Conservation (phyloP, 805 yeast species). For the Blastobotrys peoriensis region DNA sequence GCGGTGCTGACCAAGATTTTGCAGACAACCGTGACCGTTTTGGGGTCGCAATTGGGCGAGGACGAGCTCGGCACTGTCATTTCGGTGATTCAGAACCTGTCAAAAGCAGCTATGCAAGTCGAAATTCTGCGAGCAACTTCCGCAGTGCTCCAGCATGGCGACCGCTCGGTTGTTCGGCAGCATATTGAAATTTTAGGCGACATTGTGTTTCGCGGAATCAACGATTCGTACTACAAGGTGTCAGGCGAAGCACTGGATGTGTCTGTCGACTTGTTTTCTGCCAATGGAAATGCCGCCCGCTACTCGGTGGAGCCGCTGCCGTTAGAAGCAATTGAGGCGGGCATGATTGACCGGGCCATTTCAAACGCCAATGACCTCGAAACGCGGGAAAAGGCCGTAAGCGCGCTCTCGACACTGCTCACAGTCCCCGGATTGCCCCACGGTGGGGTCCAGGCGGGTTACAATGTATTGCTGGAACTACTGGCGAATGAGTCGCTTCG, state of each 20-base stretch:
- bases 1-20: slow-evolving; percentile 7
- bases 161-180: slow-evolving; percentile 6
- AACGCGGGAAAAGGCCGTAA: slow-evolving; percentile 34
- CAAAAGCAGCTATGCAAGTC: slow-evolving; percentile 9
- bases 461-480: slow-evolving; percentile 29
- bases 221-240: slow-evolving; percentile 33
- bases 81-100: slow-evolving; percentile 5
- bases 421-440: slow-evolving; percentile 19
- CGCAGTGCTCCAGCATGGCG: slow-evolving; percentile 9
- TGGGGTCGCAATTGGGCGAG: slow-evolving; percentile 6
- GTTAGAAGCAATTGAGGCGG: slow-evolving; percentile 18
- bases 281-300: background rate
- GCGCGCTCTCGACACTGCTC: slow-evolving; percentile 27
- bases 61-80: slow-evolving; percentile 6
- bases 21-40: slow-evolving; percentile 6
- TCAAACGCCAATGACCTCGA: slow-evolving; percentile 34
- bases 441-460: slow-evolving; percentile 26
- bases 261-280: slow-evolving; percentile 20
- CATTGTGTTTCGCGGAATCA: slow-evolving; percentile 29
- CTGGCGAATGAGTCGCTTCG: slow-evolving; percentile 35
- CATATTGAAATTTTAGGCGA: slow-evolving; percentile 22
- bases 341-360: slow-evolving; percentile 33
- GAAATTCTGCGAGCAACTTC: slow-evolving; percentile 15
- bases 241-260: slow-evolving; percentile 32
- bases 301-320: background rate